Conservation (phyloP, 129 eudicot genomes). For the Cynara cardunculus region DNA sequence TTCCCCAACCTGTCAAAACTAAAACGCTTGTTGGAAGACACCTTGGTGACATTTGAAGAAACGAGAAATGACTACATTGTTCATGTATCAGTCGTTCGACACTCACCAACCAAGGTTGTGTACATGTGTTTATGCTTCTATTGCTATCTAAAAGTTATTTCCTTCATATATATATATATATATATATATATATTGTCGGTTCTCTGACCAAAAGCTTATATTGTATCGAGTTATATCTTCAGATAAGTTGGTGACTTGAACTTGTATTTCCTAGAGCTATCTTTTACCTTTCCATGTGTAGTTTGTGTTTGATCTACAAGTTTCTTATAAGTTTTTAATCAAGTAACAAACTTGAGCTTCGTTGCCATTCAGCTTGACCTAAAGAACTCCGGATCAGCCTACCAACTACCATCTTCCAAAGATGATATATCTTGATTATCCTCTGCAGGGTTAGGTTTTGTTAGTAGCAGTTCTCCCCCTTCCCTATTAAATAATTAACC, state of each 20-base stretch:
- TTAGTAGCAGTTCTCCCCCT: conserved; percentile 14
- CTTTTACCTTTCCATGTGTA: background rate
- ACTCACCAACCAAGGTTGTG: background rate
- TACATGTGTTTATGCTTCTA: background rate
- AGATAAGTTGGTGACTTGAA: background rate
- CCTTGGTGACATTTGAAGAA: background rate
- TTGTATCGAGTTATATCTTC: background rate
- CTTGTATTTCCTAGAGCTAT: background rate
- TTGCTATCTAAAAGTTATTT: background rate
- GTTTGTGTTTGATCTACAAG: background rate
- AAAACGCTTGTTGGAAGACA: background rate
- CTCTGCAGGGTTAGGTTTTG: background rate
- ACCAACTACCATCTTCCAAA: background rate
- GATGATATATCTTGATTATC: too few species aligned
- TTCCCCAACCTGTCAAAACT: background rate
- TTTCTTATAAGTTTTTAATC: background rate
- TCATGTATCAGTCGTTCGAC: background rate
- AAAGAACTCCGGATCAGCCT: background rate
- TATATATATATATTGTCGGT: background rate
- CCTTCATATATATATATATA: background rate
- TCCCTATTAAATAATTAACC: conserved; percentile 1
- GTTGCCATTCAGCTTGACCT: background rate
- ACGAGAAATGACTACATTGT: background rate
- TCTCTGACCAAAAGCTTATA: background rate
- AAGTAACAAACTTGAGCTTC: background rate